Percentiles rank a stretch among this genome's conserved stretches.
phyloP scores from a whole-genome alignment of 129 eudicot genomes.

The Flaveria bidentis region DNA sequence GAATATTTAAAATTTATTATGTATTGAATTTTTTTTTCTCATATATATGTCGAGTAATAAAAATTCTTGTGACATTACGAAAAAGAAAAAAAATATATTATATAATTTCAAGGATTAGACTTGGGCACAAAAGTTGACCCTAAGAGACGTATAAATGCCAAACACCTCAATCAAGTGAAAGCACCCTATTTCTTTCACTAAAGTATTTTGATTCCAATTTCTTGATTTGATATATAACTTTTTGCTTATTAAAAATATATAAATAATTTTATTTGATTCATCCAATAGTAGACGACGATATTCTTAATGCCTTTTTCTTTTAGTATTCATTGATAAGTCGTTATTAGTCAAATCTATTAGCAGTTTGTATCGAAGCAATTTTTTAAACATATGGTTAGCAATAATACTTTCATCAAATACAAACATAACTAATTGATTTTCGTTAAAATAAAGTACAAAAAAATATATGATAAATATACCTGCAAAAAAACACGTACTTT shows the following conservation, averaged over 20 bases:
- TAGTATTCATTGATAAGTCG: no score
- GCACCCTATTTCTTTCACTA: conserved; percentile 1
- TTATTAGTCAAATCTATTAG: no score
- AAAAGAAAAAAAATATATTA: background rate
- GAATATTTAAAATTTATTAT: no score
- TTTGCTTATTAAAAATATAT: background rate
- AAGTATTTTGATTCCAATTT: background rate
- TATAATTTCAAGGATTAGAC: conserved; percentile 10
- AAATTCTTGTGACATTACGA: background rate
- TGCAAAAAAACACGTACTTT: no score
- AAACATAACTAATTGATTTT: background rate
- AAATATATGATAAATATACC: background rate
- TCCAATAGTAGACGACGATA: no score
- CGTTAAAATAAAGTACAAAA: background rate
- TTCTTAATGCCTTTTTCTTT: no score
- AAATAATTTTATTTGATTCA: background rate
- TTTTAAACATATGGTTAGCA: no score
- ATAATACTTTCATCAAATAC: background rate
- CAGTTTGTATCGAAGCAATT: no score
- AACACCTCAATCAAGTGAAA: conserved; percentile 17
- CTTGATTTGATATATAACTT: conserved; percentile 3
- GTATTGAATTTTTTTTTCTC: no score
- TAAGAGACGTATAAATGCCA: background rate
- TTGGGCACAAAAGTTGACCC: conserved; percentile 5
- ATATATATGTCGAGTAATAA: no score